Conservation (phyloP, 805 yeast species). For the Candida endomychidarum region DNA sequence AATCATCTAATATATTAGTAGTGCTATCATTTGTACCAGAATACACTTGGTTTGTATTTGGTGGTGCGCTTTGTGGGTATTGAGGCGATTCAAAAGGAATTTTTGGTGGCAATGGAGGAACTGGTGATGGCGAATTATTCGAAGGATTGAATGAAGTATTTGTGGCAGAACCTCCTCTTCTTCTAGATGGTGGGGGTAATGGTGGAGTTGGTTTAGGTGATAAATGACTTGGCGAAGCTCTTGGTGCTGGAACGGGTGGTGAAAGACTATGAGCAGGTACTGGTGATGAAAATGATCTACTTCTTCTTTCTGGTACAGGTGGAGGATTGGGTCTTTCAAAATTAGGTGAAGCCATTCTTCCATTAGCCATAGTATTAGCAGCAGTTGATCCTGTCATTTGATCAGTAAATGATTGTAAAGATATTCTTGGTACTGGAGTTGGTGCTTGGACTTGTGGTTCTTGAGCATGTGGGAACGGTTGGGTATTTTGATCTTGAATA, state of each 20-base stretch:
- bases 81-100: slow-evolving; percentile 7
- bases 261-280: slow-evolving; percentile 16
- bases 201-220: slow-evolving; percentile 35
- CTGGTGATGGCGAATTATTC: slow-evolving; percentile 2
- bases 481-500: not conserved
- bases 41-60: slow-evolving; percentile 1
- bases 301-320: slow-evolving; percentile 35
- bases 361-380: slow-evolving; percentile 36
- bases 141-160: not conserved
- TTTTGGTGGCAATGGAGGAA: slow-evolving; percentile 12
- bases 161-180: slow-evolving; percentile 21
- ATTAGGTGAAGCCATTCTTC: slow-evolving; percentile 17
- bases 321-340: slow-evolving; percentile 17
- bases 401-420: slow-evolving; percentile 40
- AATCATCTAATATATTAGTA: slow-evolving; percentile 59
- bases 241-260: slow-evolving; percentile 24
- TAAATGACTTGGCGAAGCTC: slow-evolving; percentile 27
- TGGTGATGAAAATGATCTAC: slow-evolving; percentile 34
- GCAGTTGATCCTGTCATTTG: slow-evolving; percentile 40
- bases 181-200: slow-evolving; percentile 44
- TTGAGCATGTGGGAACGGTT: slow-evolving; percentile 2
- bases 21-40: slow-evolving; percentile 29
- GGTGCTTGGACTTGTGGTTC: slow-evolving; percentile 16
- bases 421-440: slow-evolving; percentile 25
- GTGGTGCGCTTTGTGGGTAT: not conserved